phyloP scores from a whole-genome alignment of 1,284 basidiomycete genomes.

The Ganoderma sinense region DNA sequence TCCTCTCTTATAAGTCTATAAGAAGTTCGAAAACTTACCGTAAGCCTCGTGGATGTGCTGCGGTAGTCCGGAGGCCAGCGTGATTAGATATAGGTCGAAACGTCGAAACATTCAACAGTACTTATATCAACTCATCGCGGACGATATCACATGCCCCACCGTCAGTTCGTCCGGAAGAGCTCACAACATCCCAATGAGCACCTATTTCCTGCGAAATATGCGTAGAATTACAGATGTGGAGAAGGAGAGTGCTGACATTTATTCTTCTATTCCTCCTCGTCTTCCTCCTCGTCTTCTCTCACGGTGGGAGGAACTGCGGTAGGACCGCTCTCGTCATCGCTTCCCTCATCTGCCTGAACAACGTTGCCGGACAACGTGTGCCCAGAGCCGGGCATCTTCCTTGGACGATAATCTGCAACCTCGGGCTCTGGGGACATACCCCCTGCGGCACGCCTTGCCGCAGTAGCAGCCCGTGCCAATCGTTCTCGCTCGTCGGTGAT shows the following conservation, averaged over 20 bases:
- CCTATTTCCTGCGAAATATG: not conserved
- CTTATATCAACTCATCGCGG: not conserved
- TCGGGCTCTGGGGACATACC: slow-evolving; percentile 22
- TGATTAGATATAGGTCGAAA: not conserved
- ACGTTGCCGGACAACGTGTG: slow-evolving; percentile 29
- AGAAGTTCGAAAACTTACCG: not conserved
- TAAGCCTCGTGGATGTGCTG: slow-evolving; percentile 2
- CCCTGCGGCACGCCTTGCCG: slow-evolving; percentile 24
- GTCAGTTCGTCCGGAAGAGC: not conserved
- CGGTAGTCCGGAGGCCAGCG: not conserved
- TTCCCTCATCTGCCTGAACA: slow-evolving; percentile 17
- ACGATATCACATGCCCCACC: not conserved
- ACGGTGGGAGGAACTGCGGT: slow-evolving; percentile 1
- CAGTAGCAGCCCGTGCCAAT: slow-evolving; percentile 47
- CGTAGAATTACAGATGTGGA: slow-evolving; percentile 12
- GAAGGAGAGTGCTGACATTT: not conserved
- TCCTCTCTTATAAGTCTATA: not conserved
- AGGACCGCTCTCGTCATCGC: slow-evolving; percentile 7
- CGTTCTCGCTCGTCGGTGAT: slow-evolving; percentile 66
- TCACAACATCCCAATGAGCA: not conserved
- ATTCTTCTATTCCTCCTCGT: slow-evolving; percentile 24
- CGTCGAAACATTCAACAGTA: not conserved
- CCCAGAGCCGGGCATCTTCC: slow-evolving; percentile 35
- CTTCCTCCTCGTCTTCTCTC: slow-evolving; percentile 17
- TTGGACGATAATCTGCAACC: slow-evolving; percentile 15